phyloP scores from a whole-genome alignment of 805 yeast species.

The Zygoascus flipseniorum region DNA sequence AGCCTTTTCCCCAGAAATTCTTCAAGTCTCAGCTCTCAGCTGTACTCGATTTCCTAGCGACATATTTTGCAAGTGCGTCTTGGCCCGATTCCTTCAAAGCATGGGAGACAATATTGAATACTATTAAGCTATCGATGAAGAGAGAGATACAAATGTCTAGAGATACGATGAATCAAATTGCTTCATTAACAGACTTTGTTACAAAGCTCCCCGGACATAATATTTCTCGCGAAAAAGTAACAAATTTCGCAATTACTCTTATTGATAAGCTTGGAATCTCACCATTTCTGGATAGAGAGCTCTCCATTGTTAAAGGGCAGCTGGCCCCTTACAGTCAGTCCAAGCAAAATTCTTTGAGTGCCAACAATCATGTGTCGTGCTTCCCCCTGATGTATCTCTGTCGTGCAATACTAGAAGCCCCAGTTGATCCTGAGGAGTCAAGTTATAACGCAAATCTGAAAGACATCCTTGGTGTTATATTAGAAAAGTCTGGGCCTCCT shows the following conservation, averaged over 20 bases:
- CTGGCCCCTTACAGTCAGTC: background rate
- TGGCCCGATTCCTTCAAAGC: background rate
- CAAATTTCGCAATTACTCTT: conserved; percentile 6
- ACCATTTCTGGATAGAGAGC: conserved; percentile 8
- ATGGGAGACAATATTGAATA: background rate
- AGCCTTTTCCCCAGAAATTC: conserved; percentile 11
- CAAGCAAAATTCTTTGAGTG: background rate
- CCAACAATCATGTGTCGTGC: background rate
- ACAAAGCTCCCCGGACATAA: background rate
- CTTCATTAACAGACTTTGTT: conserved; percentile 11
- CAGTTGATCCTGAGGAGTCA: background rate
- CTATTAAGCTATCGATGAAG: conserved; percentile 4
- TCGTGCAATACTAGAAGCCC: background rate
- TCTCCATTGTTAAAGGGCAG: background rate
- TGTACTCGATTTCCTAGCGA: background rate
- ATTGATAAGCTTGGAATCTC: conserved; percentile 10
- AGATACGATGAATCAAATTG: conserved; percentile 13
- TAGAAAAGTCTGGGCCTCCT: background rate
- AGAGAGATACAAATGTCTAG: conserved; percentile 14
- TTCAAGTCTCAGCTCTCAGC: conserved; percentile 5
- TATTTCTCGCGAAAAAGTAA: background rate
- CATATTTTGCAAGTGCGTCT: background rate
- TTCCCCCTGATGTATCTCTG: background rate
- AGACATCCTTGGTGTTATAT: background rate
- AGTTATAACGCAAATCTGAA: background rate